Base-by-base conservation (phyloP, 805 yeast species). In the Schwanniomyces sp. region DNA sequence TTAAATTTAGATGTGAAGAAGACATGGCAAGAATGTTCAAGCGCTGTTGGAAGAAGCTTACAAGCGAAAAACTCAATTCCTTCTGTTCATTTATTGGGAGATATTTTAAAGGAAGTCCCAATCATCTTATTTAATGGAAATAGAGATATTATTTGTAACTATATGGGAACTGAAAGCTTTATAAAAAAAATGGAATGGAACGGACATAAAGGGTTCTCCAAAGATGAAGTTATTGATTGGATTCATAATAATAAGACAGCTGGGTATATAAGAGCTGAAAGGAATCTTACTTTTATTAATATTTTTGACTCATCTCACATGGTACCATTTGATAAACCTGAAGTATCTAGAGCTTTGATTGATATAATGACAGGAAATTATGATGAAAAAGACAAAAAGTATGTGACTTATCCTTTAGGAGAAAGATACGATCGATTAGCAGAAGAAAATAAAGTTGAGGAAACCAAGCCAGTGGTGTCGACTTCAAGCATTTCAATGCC, bases 321-420 rank as follows among this genome's bases (percentile, higher is more conserved):
- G 98, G 94, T 91, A 24, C 96, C 98, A 1, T 85, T 80, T 54
- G 97, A 91, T 62, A 69, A 80, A 44, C 87, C 94, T 1, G 81
- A 76, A 40, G 75, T 79, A 25, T 79, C 91, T 7, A 75, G 91
- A 53, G 89, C 90, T 14, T 66, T 91, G 50, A 68, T 91, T 36
- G 91, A 89, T 57, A 50, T 80, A 18, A 56, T 75, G 25, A 55
- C 66, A 1, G 64, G 66, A 0, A 69, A 72, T 46, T 64, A 49
- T 41, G 66, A 64, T 34, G 57, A 53, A 18, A 49, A 49, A 16
- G 56, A 59, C 42, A 57, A 51, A 26, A 52, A 63, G n/a, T 48
- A 52, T 24, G 44, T 57, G 8, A 66, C 74, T 0, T 67, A 64
- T 46, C 68, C 71, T 1, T 47, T 67, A 8, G 72, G 69, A 3